Evolutionary conservation across 305 asterid species (phyloP).

Genomic region (Withania somnifera): DNA sequence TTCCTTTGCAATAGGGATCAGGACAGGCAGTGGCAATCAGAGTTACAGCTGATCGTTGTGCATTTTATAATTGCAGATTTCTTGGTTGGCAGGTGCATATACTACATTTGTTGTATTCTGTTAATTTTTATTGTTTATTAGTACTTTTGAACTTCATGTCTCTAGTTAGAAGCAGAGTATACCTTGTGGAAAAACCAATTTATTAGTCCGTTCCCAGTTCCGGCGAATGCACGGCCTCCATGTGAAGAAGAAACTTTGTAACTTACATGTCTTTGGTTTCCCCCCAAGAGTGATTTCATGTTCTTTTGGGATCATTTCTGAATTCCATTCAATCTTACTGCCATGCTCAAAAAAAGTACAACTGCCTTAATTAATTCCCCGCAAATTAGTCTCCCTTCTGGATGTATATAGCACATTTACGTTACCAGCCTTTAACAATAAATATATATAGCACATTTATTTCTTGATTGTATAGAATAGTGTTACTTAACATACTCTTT

Average conservation of each 20-base stretch:
- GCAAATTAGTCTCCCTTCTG: not conserved
- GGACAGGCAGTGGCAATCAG: slow-evolving; percentile 96
- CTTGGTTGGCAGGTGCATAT: slow-evolving; percentile 86
- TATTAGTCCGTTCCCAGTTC: not conserved
- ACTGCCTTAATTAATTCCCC: not conserved
- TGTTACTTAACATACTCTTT: not conserved
- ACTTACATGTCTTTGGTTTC: not conserved
- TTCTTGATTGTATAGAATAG: not conserved
- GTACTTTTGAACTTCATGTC: not conserved
- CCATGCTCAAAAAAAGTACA: not conserved
- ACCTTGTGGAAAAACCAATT: not conserved
- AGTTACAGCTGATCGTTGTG: slow-evolving; percentile 90
- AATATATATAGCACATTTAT: not conserved
- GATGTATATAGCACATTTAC: not conserved
- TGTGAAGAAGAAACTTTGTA: not conserved
- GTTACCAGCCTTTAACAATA: too few relatives aligned
- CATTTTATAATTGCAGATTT: slow-evolving; percentile 86
- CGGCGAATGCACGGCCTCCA: not conserved
- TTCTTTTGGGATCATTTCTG: not conserved
- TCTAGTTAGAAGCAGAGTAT: not conserved
- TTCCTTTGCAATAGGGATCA: slow-evolving; percentile 43
- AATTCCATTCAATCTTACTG: not conserved
- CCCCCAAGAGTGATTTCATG: not conserved
- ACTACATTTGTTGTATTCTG: not conserved
- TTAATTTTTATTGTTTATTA: not conserved